These are phyloP conservation scores for Rutidosis leptorrhynchoides DNA, from an alignment of 129 eudicot genomes.

Conservation along the genomic window DNA sequence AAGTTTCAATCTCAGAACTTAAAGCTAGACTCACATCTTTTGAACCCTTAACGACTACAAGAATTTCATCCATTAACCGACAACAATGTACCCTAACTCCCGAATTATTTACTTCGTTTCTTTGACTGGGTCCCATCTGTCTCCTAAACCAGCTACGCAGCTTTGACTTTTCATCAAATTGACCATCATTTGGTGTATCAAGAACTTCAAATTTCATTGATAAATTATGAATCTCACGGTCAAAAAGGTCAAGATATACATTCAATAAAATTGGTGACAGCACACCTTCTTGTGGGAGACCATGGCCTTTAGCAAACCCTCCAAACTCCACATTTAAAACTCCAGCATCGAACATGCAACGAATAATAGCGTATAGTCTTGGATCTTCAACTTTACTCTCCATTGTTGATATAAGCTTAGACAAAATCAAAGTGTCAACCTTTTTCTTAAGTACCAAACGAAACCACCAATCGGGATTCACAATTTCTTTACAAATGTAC, in stretches of 20 bases:
- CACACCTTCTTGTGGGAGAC: conserved; percentile 92
- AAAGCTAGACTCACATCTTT: conserved; percentile 54
- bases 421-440: conserved; percentile 44
- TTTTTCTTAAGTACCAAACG: conserved; percentile 51
- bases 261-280: conserved; percentile 83
- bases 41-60: conserved; percentile 68
- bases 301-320: conserved; percentile 83
- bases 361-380: conserved; percentile 42
- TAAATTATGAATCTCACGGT: conserved; percentile 57
- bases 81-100: conserved; percentile 66
- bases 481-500: conserved; percentile 65
- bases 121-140: conserved; percentile 44
- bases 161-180: conserved; percentile 40
- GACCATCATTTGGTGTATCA: conserved; percentile 20
- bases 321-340: conserved; percentile 84
- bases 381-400: conserved; percentile 69
- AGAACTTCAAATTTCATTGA: conserved; percentile 82
- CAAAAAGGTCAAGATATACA: conserved; percentile 75
- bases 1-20: conserved; percentile 64
- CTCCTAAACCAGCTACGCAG: conserved; percentile 90
- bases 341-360: conserved; percentile 54
- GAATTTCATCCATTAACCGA: conserved; percentile 90
- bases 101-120: conserved; percentile 14
- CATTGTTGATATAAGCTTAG: conserved; percentile 57
- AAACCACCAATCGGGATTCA: conserved; percentile 85